These are phyloP conservation scores for Fusarium acutatum DNA, from an alignment of 2,329 filamentous ascomycete species.

Conservation along the genomic window DNA sequence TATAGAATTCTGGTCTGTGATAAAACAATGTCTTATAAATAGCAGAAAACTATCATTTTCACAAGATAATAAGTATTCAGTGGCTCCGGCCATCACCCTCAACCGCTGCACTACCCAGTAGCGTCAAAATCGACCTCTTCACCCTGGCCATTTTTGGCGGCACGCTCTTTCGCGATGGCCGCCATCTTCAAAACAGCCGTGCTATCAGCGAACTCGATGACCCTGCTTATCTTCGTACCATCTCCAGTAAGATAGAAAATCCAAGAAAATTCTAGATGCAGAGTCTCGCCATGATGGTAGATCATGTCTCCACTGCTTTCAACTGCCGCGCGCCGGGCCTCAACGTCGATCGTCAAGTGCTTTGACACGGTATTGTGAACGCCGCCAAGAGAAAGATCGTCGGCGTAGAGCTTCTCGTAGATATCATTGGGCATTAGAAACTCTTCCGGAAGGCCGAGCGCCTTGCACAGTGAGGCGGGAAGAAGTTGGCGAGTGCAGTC, in stretches of 20 bases:
- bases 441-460: not conserved
- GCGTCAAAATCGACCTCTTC: not conserved
- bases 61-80: not conserved
- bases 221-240: conserved; percentile 18
- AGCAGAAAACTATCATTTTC: not conserved
- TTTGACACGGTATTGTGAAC: not conserved
- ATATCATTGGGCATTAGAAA: conserved; percentile 11
- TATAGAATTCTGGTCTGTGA: not conserved
- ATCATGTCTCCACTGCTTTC: conserved; percentile 13
- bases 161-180: not conserved
- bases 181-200: not conserved
- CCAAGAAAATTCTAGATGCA: conserved; percentile 10
- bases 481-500: conserved; percentile 23
- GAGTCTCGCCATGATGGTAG: conserved; percentile 4
- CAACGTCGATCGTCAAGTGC: conserved; percentile 8
- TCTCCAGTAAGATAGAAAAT: conserved; percentile 10
- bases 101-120: not conserved
- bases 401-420: conserved; percentile 8
- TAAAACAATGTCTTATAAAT: not conserved
- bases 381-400: conserved; percentile 13
- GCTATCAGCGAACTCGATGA: conserved; percentile 21
- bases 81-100: not conserved
- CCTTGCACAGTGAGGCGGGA: conserved; percentile 5
- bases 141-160: not conserved
- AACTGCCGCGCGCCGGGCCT: conserved; percentile 6